Evolutionary conservation across 23 red algal species (phyloP).

Genomic region (Gracilaria caudata): DNA sequence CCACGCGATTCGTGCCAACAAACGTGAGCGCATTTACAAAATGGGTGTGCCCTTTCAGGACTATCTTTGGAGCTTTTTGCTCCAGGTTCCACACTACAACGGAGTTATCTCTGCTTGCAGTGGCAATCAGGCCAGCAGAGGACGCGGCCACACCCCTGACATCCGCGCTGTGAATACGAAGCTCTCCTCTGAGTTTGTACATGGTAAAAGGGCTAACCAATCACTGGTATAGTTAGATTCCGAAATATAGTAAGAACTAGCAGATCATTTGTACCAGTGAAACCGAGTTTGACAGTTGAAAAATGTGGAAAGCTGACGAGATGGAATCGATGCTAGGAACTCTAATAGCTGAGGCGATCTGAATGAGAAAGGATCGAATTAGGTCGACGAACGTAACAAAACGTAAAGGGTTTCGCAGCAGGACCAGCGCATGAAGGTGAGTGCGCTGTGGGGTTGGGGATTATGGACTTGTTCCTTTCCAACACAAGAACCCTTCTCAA

Average conservation of each 20-base stretch:
- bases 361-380: neutral
- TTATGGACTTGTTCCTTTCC: too few species aligned
- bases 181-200: slow-evolving; percentile 72
- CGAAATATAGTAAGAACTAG: neutral
- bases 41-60: slow-evolving; percentile 59
- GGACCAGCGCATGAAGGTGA: too few species aligned
- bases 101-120: slow-evolving; percentile 73
- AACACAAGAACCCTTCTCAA: too few species aligned
- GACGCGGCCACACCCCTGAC: slow-evolving; percentile 77
- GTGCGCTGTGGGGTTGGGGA: too few species aligned
- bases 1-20: slow-evolving; percentile 13
- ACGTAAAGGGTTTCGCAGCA: too few species aligned
- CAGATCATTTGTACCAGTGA: neutral
- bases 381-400: too few species aligned
- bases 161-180: slow-evolving; percentile 68
- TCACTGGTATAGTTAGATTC: neutral
- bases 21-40: slow-evolving; percentile 76
- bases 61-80: slow-evolving; percentile 9
- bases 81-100: slow-evolving; percentile 61
- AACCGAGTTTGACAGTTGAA: neutral
- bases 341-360: neutral
- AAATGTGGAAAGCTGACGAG: neutral
- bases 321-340: neutral
- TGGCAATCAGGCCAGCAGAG: slow-evolving; percentile 53
- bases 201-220: slow-evolving; percentile 4